Base-by-base conservation (phyloP, 768 basidiomycete species). In the Boletus rubropictus region DNA sequence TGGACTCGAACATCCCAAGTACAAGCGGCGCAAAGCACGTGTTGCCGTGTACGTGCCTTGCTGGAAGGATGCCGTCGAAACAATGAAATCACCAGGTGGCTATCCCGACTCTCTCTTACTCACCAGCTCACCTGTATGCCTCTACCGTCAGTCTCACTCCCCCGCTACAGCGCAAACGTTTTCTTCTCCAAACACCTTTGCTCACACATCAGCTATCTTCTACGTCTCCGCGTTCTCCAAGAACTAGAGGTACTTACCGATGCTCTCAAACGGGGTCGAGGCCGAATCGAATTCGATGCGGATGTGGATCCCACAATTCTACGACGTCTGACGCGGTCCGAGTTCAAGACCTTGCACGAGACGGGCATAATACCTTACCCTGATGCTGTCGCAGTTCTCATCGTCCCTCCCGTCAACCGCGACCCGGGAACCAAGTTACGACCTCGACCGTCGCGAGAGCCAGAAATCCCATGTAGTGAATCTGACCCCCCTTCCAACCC, bases 181-280 rank as follows among this genome's bases (percentile, higher is more conserved):
- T 22, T 52, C 1, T 44, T 74, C 3, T 75, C 76, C 49, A 61
- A 75, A 12, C 67, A 74, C 28, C 64, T 86, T 15, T 61, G 66
- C 8, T 67, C 74, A 21, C 82, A 89, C 36, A 74, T 87, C 29
- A 69, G 70, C 2, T 82, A 89, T 56, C 70, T 82, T 20, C 69
- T 91, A 9, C 86, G 87, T 37, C 63, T 85, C 12, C 80, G 89
- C 15, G 75, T 89, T 11, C 67, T 91, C 2, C 87, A 90, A 61
- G 89, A 91, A 56, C 65, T 91, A 6, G 74, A 82, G 32, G 62
- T 89, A 5, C 63, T 90, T 34, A 70, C 66, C 1, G 73, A 50
- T n/a, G 14, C 34, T 10, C 49, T 63, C 17, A 50, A 49, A 48
- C 39, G 9, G n/a, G 47, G 29, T 20, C 45, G 32, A 14, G 2